Conservation (phyloP, 768 basidiomycete genomes). For the Suillus americanus region DNA sequence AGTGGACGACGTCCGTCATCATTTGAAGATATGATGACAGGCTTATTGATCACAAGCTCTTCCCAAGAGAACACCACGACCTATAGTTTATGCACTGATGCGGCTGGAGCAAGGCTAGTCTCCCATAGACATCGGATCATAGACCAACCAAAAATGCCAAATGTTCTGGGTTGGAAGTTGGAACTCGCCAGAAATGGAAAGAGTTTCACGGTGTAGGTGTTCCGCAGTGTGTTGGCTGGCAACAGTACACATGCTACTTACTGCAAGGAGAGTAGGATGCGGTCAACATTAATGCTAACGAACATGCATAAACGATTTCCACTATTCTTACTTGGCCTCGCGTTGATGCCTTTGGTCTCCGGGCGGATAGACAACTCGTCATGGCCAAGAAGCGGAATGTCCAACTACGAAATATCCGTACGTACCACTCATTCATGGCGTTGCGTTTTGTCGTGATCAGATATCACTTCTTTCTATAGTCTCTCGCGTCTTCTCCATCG, state of each 20-base stretch:
- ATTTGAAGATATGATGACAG: not conserved
- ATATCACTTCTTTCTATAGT: constrained; percentile 16
- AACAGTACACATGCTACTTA: not conserved
- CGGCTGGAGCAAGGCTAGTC: not conserved
- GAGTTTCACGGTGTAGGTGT: not conserved
- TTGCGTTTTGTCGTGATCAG: not conserved
- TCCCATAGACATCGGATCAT: too few relatives aligned
- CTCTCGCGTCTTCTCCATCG: constrained; percentile 17
- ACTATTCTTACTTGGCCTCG: not conserved
- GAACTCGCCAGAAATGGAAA: not conserved
- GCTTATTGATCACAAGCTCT: not conserved
- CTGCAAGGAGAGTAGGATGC: not conserved
- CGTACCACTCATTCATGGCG: constrained; percentile 2
- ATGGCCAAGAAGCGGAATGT: constrained; percentile 13
- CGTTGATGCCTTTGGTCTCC: constrained; percentile 3
- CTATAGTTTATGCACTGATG: not conserved
- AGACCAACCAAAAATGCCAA: not conserved
- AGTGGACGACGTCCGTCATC: not conserved
- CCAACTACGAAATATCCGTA: constrained; percentile 27
- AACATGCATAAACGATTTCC: not conserved
- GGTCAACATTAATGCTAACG: not conserved
- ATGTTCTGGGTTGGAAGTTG: not conserved
- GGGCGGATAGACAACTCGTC: constrained; percentile 8
- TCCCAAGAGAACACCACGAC: not conserved
- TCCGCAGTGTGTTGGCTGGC: constrained; percentile 1